Percentiles rank a stretch among this genome's conserved stretches.
Conservation (phyloP, 75 land plant species). For the Sequoiadendron giganteum region DNA sequence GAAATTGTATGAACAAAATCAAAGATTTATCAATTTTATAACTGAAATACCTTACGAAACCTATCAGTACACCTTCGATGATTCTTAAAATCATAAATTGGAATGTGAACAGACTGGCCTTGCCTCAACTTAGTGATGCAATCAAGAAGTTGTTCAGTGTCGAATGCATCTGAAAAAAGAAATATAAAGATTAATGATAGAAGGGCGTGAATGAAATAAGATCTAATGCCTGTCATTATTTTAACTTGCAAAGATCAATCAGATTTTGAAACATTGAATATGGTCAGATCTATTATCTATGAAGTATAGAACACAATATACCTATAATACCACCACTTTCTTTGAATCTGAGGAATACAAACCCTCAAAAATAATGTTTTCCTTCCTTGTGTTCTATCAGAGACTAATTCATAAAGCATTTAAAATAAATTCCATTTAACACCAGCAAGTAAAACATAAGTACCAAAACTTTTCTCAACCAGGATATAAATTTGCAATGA, state of each 20-base stretch:
- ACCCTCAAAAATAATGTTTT: background rate
- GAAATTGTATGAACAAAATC: constrained; percentile 1
- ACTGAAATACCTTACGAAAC: constrained; percentile 71
- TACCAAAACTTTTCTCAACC: background rate
- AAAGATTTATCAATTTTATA: background rate
- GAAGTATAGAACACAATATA: background rate
- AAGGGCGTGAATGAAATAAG: background rate
- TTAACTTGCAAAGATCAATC: background rate
- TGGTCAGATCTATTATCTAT: background rate
- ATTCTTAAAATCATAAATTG: constrained; percentile 88
- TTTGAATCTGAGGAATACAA: background rate
- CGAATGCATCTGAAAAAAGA: constrained; percentile 81
- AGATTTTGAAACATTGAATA: background rate
- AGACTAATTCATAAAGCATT: background rate
- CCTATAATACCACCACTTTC: background rate
- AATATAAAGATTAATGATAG: background rate
- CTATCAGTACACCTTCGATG: constrained; percentile 68
- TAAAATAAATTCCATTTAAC: background rate
- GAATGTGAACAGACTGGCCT: constrained; percentile 69
- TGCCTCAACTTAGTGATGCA: constrained; percentile 55
- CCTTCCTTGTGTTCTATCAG: background rate
- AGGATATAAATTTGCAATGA: background rate
- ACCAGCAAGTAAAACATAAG: background rate
- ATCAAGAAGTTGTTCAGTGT: constrained; percentile 91
- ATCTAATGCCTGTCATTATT: background rate